Conservation (phyloP, 805 yeast genomes). For the Wickerhamomyces bovis region DNA sequence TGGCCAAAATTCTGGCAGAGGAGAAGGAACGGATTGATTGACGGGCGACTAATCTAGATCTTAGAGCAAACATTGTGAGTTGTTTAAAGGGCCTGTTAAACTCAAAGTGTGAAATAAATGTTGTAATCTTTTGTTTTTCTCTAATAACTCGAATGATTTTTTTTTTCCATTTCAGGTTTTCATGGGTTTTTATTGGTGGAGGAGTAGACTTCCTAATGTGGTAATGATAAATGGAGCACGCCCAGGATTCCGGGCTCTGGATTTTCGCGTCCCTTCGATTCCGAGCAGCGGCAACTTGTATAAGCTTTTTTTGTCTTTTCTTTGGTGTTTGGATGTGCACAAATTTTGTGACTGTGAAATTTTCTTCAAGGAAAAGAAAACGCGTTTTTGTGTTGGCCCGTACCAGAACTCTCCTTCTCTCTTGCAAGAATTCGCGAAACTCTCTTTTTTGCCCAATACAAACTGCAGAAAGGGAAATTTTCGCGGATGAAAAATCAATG, state of each 20-base stretch:
- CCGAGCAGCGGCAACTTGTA: too few relatives aligned
- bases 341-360: conserved; percentile 4
- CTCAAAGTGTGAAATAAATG: neutral
- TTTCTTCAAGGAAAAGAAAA: neutral
- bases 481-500: neutral
- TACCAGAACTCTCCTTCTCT: conserved; percentile 1
- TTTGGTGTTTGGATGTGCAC: conserved; percentile 7
- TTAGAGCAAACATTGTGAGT: conserved; percentile 29
- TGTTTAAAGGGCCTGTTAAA: neutral
- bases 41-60: conserved; percentile 27
- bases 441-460: neutral
- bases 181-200: conserved; percentile 19
- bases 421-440: neutral
- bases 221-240: neutral
- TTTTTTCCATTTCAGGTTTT: conserved; percentile 7
- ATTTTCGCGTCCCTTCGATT: too few relatives aligned
- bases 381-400: neutral
- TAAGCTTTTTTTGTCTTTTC: too few relatives aligned
- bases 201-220: conserved; percentile 14
- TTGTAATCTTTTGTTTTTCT: neutral
- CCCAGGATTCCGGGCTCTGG: too few relatives aligned
- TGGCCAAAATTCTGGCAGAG: conserved; percentile 25
- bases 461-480: neutral
- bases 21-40: conserved; percentile 30
- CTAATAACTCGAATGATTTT: conserved; percentile 20